phyloP scores from a whole-genome alignment of 768 basidiomycete species.

The Vararia minispora region DNA sequence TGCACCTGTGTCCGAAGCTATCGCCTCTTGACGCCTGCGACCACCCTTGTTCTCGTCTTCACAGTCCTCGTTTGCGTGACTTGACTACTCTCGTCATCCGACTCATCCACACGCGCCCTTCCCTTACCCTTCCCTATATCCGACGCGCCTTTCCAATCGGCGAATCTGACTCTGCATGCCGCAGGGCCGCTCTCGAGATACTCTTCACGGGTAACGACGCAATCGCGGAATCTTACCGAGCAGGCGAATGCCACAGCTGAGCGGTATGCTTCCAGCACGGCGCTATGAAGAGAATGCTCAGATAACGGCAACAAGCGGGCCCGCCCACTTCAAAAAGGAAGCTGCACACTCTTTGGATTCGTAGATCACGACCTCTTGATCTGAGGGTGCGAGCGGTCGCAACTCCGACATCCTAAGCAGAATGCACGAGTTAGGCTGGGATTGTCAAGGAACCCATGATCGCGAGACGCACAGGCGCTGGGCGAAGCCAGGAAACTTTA shows the following conservation, averaged over 20 bases:
- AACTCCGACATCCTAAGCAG: conserved; percentile 58
- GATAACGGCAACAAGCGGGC: conserved; percentile 9
- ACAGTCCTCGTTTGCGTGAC: not conserved
- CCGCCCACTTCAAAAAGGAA: conserved; percentile 4
- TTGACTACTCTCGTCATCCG: conserved; percentile 8
- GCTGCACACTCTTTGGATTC: conserved; percentile 59
- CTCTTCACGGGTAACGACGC: conserved; percentile 65
- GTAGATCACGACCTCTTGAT: conserved; percentile 65
- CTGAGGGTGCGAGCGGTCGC: conserved; percentile 69
- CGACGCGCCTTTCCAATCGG: conserved; percentile 6
- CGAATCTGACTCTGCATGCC: conserved; percentile 66
- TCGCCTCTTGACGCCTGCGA: conserved; percentile 12
- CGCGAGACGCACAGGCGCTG: conserved; percentile 53
- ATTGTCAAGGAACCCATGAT: conserved; percentile 1
- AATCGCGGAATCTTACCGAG: conserved; percentile 36
- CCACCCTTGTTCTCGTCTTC: conserved; percentile 10
- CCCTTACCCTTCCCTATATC: conserved; percentile 12
- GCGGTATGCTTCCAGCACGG: conserved; percentile 59
- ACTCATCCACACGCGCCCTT: conserved; percentile 9
- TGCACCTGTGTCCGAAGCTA: no score
- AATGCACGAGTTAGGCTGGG: conserved; percentile 1
- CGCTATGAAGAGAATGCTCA: conserved; percentile 2
- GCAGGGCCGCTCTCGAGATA: conserved; percentile 77
- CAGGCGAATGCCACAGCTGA: conserved; percentile 49
- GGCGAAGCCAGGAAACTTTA: conserved; percentile 63